Evolutionary conservation across 768 basidiomycete species (phyloP).

Genomic region (Boletus vinaceobasis): DNA sequence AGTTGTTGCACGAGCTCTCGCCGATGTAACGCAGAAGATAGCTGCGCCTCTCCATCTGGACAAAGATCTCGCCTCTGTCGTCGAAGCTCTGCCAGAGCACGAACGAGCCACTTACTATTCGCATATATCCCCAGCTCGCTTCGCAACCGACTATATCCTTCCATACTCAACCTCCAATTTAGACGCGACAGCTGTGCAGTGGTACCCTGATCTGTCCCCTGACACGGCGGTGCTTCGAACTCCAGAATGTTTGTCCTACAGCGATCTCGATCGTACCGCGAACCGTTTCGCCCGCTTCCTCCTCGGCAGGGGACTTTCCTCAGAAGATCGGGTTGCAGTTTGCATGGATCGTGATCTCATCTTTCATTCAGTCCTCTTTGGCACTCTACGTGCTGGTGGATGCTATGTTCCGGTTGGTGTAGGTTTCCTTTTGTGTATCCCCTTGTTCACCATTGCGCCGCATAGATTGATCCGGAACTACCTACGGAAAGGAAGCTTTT

Average conservation of each 20-base stretch:
- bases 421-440: conserved; percentile 9
- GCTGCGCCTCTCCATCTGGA: conserved; percentile 5
- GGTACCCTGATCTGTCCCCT: conserved; percentile 19
- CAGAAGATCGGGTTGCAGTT: conserved; percentile 43
- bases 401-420: conserved; percentile 47
- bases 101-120: conserved; percentile 9
- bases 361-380: conserved; percentile 44
- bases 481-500: conserved; percentile 44
- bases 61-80: conserved; percentile 14
- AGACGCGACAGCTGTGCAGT: conserved; percentile 17
- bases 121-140: conserved; percentile 16
- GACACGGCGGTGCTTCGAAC: not conserved
- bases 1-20: not conserved
- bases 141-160: conserved; percentile 25
- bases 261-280: conserved; percentile 33
- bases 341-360: conserved; percentile 41
- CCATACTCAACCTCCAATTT: conserved; percentile 15
- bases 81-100: conserved; percentile 12
- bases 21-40: conserved; percentile 9
- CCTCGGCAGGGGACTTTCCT: conserved; percentile 31
- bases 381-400: conserved; percentile 45
- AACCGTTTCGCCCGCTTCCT: conserved; percentile 46
- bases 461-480: conserved; percentile 52
- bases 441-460: not conserved
- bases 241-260: conserved; percentile 27